Base-by-base conservation (phyloP, 768 basidiomycete genomes). In the Krasilnikovozyma curviuscula region DNA sequence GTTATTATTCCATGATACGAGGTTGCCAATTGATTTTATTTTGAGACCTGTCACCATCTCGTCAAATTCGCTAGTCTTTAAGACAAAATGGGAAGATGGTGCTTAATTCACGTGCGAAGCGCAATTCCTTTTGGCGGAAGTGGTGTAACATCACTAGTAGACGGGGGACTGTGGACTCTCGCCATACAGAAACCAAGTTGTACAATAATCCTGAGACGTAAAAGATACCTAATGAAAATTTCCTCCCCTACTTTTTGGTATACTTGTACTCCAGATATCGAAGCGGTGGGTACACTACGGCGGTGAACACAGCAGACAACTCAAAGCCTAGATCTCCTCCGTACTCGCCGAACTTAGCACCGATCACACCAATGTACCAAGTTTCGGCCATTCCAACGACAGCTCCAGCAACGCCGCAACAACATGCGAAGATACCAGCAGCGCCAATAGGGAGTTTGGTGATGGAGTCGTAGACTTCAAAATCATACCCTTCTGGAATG, bases 291-390 rank as follows among this genome's bases (percentile, higher is more conserved):
- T 68, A 75, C 4, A 67, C 61, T 9, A 73, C 62, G 4, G 62
- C 73, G 7, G 73, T 60, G 48, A 73, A 72, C 3, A 43, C 63
- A 13, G 69, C 72, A 23, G 65, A 27, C 25, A 72, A 69, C 65
- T 74, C 73, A 48, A 75, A 74, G 28, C 73, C 73, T 25, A 75
- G 63, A 54, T 75, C 73, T 1, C 70, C 73, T 27, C 73, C 73
- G 33, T 58, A 67, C 38, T 60, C 59, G 12, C 71, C 71, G 4
- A 71, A 68, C 38, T 66, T 49, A 40, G 56, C 57, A 3, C 66
- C 74, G 3, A 74, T 55, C 0, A 72, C 73, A 1, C 74, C 74
- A 1, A 67, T 70, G 47, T 73, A 74, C 71, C 72, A 72, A 1
- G 49, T 52, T 41, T 61, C 55, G 7, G 73, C 68, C 73, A 75